Evolutionary conservation across 2,329 filamentous ascomycete species (phyloP).

Genomic region (Lithohypha guttulata): DNA sequence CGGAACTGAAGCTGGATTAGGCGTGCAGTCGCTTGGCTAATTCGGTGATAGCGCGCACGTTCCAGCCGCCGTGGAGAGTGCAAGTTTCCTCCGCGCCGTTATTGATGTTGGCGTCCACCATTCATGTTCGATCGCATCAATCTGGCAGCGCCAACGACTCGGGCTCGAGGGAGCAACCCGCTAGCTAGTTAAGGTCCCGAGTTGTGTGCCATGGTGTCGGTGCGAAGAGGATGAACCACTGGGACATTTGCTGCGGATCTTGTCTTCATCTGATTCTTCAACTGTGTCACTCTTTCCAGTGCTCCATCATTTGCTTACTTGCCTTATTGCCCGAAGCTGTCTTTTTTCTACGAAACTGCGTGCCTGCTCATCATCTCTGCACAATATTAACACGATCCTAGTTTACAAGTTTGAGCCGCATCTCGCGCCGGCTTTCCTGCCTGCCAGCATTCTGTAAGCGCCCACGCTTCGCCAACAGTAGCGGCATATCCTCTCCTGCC

Average conservation of each 20-base stretch:
- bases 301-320: too few species aligned
- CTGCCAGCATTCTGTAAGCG: constrained; percentile 2
- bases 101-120: neutral
- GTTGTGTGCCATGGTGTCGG: too few species aligned
- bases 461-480: constrained; percentile 7
- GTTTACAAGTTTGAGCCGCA: constrained; percentile 4
- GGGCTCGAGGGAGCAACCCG: neutral
- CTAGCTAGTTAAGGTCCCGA: neutral
- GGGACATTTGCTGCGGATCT: too few species aligned
- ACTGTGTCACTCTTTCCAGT: too few species aligned
- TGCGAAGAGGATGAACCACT: too few species aligned
- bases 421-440: neutral
- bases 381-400: too few species aligned
- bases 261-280: too few species aligned
- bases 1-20: neutral
- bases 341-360: neutral
- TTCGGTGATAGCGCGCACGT: neutral
- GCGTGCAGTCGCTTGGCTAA: neutral
- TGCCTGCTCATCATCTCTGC: too few species aligned
- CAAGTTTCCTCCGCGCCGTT: constrained; percentile 2
- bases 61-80: constrained; percentile 6
- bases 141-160: too few species aligned
- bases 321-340: neutral
- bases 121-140: too few species aligned
- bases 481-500: constrained; percentile 2